Base-by-base conservation (phyloP, 2,329 filamentous ascomycete species). In the Aureobasidium sp. region DNA sequence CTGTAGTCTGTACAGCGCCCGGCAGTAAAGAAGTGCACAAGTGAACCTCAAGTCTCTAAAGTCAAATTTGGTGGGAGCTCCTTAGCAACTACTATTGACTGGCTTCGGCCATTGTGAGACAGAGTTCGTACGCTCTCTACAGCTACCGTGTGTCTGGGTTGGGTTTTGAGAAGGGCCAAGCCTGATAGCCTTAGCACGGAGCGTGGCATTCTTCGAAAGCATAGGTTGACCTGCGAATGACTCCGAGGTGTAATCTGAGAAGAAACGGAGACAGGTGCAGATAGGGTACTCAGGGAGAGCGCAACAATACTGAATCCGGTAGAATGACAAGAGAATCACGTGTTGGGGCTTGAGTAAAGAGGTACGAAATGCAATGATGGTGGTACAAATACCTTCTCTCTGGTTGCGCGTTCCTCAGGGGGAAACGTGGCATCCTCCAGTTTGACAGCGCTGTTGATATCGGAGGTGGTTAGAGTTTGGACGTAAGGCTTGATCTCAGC, bases 401-500 rank as follows among this genome's bases (percentile, higher is more conserved):
- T 77, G 51, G 80, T 78, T 65, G 79, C 81, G 63, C 83, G 78
- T 72, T 87, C 82, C 13, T 79, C 68, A 41, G 82, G 79, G 32
- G 84, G 83, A 68, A 87, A 87, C 9, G 81, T 74, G 37, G 76
- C 80, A 61, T 81, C 77, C 70, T 87, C 84, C 20, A 87, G 78
- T 64, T 74, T 74, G 64, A 83, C 76, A 71, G 84, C 86, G 67
- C 82, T 84, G 36, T 87, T 84, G 53, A 87, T 72, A 68, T 91
- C 86, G 29, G 82, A 82, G 52, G 83, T 74, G 44, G 84, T 89
- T 56, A 97, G 80, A 32, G 88, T 83, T 58, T 89, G 85, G n/a
- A 89, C 82, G 69, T 89, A 88, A 29, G 90, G 86, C 69, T 89
- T 83, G 69, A 90, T 83, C 56, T 87, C 86, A 10, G 78, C 80